Evolutionary conservation across 495 filamentous ascomycete species (phyloP).

Genomic region (Zalerion maritima): DNA sequence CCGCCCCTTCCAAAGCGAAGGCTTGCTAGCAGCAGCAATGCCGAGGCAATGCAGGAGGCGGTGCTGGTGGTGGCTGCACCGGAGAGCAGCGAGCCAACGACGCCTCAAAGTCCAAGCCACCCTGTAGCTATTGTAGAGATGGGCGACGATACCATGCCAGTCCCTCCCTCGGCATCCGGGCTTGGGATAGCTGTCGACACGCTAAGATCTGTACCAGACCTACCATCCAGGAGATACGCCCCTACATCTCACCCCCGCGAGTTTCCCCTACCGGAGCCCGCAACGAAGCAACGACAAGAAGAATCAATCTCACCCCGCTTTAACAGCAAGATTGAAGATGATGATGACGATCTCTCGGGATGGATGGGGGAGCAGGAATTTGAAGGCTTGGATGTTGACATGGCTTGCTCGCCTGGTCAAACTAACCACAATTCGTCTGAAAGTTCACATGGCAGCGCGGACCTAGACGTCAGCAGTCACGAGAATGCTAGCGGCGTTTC

Average conservation of each 20-base stretch:
- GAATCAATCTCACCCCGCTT: too few relatives aligned
- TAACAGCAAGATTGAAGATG: too few relatives aligned
- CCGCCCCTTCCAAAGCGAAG: slow-evolving; percentile 18
- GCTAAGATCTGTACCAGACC: slow-evolving; percentile 9
- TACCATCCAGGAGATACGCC: slow-evolving; percentile 1
- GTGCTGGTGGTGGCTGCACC: slow-evolving; percentile 47
- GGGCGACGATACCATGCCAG: too few relatives aligned
- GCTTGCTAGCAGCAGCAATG: slow-evolving; percentile 14
- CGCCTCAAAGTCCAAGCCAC: too few relatives aligned
- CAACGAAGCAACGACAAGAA: slow-evolving; percentile 1
- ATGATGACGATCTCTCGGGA: slow-evolving; percentile 14
- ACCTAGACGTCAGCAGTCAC: too few relatives aligned
- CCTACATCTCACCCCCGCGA: neutral
- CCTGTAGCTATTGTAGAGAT: slow-evolving; percentile 8
- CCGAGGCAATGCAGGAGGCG: slow-evolving; percentile 10
- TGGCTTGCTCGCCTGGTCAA: too few relatives aligned
- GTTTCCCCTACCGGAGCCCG: neutral
- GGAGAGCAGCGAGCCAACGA: slow-evolving; percentile 39
- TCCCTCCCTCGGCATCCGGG: too few relatives aligned
- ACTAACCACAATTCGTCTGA: too few relatives aligned
- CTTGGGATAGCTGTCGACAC: too few relatives aligned
- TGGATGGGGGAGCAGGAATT: slow-evolving; percentile 18
- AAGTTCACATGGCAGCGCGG: too few relatives aligned
- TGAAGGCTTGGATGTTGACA: slow-evolving; percentile 8
- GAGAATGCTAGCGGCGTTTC: too few relatives aligned